A percentile compares a stretch with the other conserved stretches of the same genome.
Conservation (phyloP, 495 filamentous ascomycete genomes). For the Podospora australis region DNA sequence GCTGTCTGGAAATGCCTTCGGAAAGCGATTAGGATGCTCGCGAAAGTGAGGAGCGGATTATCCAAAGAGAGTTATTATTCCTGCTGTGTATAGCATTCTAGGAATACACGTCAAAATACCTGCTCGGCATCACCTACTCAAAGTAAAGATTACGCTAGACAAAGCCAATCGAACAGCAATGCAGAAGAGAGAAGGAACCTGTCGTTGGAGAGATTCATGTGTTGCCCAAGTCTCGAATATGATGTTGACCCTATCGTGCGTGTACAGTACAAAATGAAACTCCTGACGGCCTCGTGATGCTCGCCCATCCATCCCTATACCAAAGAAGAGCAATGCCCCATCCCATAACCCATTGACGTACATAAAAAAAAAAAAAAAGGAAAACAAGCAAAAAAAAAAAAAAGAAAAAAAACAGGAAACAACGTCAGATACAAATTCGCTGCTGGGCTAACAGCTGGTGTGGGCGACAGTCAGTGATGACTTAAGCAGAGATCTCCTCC, state of each 20-base stretch:
- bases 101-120: too few species aligned
- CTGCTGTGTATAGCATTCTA: too few species aligned
- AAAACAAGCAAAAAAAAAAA: constrained; percentile 11
- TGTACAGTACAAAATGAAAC: constrained; percentile 38
- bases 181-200: too few species aligned
- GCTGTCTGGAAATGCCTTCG: too few species aligned
- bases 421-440: constrained; percentile 13
- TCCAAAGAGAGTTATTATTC: too few species aligned
- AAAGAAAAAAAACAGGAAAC: constrained; percentile 3
- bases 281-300: constrained; percentile 19
- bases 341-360: constrained; percentile 14
- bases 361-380: constrained; percentile 8
- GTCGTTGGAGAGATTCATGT: constrained; percentile 1
- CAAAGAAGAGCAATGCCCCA: constrained; percentile 18
- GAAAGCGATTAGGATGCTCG: too few species aligned
- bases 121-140: too few species aligned
- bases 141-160: too few species aligned
- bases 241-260: constrained; percentile 20
- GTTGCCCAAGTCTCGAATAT: too few species aligned
- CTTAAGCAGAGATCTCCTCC: constrained; percentile 47
- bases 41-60: too few species aligned
- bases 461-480: background rate
- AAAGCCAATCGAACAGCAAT: too few species aligned
- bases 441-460: background rate
- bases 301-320: constrained; percentile 22